These are phyloP conservation scores for Diphasiastrum complanatum DNA, from an alignment of 83 land plant species.

Conservation along the genomic window DNA sequence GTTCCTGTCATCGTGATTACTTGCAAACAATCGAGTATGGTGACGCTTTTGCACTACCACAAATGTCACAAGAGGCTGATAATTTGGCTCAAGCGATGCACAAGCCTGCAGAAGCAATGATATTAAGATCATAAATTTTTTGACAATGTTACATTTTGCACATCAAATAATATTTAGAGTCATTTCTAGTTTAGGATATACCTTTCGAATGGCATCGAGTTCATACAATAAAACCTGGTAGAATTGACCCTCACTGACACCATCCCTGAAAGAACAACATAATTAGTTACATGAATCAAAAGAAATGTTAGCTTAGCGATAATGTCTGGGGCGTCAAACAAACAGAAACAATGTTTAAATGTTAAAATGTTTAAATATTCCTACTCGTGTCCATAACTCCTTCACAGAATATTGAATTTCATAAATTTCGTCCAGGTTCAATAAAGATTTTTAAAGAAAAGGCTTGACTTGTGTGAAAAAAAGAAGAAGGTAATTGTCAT, in stretches of 20 bases:
- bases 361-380: too few relatives aligned
- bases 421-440: not conserved
- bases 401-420: too few relatives aligned
- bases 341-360: too few relatives aligned
- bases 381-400: too few relatives aligned
- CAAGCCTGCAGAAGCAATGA: constrained; percentile 49
- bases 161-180: not conserved
- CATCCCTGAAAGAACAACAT: constrained; percentile 60
- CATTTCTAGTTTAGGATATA: too few relatives aligned
- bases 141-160: constrained; percentile 6
- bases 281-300: not conserved
- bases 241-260: constrained; percentile 98
- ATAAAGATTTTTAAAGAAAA: too few relatives aligned
- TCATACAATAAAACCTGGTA: constrained; percentile 93
- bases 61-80: constrained; percentile 95
- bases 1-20: constrained; percentile 56
- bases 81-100: constrained; percentile 80
- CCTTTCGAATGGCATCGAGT: constrained; percentile 95
- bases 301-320: not conserved
- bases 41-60: constrained; percentile 95
- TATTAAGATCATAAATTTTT: too few relatives aligned
- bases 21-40: constrained; percentile 88
- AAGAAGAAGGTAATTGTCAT: too few relatives aligned
- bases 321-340: too few relatives aligned
- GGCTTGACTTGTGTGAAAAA: too few relatives aligned